These are phyloP conservation scores for Myochromella boudieri DNA, from an alignment of 768 basidiomycete species.

Conservation along the genomic window DNA sequence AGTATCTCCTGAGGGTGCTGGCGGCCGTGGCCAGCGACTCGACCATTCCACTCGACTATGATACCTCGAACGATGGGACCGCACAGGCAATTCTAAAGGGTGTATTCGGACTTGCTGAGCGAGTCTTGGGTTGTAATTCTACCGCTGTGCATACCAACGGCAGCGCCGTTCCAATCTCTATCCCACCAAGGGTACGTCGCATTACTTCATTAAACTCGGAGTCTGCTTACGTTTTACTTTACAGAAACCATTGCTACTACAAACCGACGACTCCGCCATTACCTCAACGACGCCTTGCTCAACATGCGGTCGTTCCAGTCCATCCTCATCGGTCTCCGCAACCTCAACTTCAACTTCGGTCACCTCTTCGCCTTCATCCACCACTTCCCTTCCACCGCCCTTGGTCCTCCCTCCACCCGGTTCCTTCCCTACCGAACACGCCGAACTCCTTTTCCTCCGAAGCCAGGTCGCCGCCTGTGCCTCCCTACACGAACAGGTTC, in stretches of 20 bases:
- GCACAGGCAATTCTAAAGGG: slow-evolving; percentile 8
- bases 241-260: neutral
- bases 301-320: slow-evolving; percentile 7
- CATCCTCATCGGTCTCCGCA: neutral
- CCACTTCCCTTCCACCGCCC: neutral
- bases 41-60: neutral
- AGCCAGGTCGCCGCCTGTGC: neutral
- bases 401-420: slow-evolving; percentile 4
- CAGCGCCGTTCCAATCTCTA: neutral
- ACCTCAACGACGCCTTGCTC: slow-evolving; percentile 10
- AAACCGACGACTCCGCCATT: neutral
- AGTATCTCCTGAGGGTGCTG: slow-evolving; percentile 7
- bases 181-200: neutral
- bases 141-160: neutral
- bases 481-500: slow-evolving; percentile 32
- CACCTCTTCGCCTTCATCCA: neutral
- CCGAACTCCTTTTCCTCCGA: slow-evolving; percentile 11
- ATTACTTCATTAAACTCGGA: neutral
- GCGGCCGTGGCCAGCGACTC: slow-evolving; percentile 2
- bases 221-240: neutral
- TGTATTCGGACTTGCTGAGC: neutral
- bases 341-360: neutral
- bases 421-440: slow-evolving; percentile 8
- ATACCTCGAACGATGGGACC: slow-evolving; percentile 5
- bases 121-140: neutral